These are phyloP conservation scores for Dendrostoma leiphaemia DNA, from an alignment of 2,329 filamentous ascomycete genomes.

Conservation along the genomic window DNA sequence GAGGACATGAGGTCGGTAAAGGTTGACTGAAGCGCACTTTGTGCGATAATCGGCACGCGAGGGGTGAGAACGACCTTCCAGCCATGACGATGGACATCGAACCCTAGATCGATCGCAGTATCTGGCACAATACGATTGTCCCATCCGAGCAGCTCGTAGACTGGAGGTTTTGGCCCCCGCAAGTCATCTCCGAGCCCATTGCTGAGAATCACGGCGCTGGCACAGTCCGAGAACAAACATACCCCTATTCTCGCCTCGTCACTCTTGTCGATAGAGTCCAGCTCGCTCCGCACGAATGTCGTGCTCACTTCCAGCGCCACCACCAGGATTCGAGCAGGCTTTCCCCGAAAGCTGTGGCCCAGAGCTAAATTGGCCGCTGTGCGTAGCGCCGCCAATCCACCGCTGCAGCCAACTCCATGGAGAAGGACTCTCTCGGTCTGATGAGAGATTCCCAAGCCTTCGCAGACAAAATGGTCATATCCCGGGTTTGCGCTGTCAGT, in stretches of 20 bases:
- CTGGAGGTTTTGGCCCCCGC: conserved; percentile 30
- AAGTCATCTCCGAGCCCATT: conserved; percentile 53
- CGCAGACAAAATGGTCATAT: conserved; percentile 64
- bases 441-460: conserved; percentile 54
- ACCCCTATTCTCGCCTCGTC: conserved; percentile 64
- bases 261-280: conserved; percentile 58
- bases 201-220: conserved; percentile 62
- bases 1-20: conserved; percentile 54
- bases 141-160: conserved; percentile 65
- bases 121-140: conserved; percentile 61
- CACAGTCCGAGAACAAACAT: conserved; percentile 68
- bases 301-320: conserved; percentile 64
- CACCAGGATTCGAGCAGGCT: conserved; percentile 62
- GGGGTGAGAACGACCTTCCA: conserved; percentile 68
- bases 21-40: conserved; percentile 47
- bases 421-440: conserved; percentile 64
- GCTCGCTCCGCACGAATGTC: conserved; percentile 60
- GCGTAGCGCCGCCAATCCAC: conserved; percentile 59
- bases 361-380: conserved; percentile 67
- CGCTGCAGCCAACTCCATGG: conserved; percentile 65
- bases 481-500: conserved; percentile 69
- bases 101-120: conserved; percentile 61
- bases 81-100: conserved; percentile 62
- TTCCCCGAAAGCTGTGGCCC: conserved; percentile 56
- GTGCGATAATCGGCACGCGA: conserved; percentile 57